Evolutionary conservation across 2,329 filamentous ascomycete species (phyloP), one percentile per base, ranked within the genome.

Genomic region (Botryotinia calthae): DNA sequence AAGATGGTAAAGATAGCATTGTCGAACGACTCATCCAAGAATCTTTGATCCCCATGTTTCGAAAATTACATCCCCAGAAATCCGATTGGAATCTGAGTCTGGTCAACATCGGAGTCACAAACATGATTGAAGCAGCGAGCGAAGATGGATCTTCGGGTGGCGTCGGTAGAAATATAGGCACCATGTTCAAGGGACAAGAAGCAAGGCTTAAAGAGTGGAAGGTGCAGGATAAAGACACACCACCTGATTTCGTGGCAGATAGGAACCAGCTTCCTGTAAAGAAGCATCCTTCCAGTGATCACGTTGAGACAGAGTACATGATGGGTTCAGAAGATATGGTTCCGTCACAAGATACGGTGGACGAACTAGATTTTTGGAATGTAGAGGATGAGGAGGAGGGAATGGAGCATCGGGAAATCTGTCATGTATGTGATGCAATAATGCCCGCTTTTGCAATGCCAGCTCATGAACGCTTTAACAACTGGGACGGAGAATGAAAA

Each of bases 51-150:
- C 88, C 89, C 0, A 87, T 97, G 80, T 94, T 97, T 79, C 88
- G 89, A 22, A 90, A 89, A 74, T 84, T 97, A 20, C 91, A 95
- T 76, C 86, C 89, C 0, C 89, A 92, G 59, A 77, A 75, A 20
- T 73, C 73, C 8, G 89, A 88, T 2, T 97, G 93, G 92, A 93
- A 95, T 76, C 82, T 98, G 28, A 93, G 92, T 76, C 84, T 98
- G 69, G 85, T 98, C 73, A 98, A 98, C 76, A 84, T 98, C 34
- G 95, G 93, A 63, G 94, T 93, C 12, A 92, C 93, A 22, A 97
- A 97, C 80, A 95, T 98, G 90, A 86, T 86, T 1, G 84, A 87
- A 58, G 85, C 84, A 25, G 88, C 87, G 7, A 74, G 77, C 72
- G 62, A 74, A 78, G 80, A 80, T 44, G 76, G 83, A 44, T 84